These are phyloP conservation scores for Silene noctiflora DNA, from an alignment of 179 eudicot genomes.

Conservation along the genomic window DNA sequence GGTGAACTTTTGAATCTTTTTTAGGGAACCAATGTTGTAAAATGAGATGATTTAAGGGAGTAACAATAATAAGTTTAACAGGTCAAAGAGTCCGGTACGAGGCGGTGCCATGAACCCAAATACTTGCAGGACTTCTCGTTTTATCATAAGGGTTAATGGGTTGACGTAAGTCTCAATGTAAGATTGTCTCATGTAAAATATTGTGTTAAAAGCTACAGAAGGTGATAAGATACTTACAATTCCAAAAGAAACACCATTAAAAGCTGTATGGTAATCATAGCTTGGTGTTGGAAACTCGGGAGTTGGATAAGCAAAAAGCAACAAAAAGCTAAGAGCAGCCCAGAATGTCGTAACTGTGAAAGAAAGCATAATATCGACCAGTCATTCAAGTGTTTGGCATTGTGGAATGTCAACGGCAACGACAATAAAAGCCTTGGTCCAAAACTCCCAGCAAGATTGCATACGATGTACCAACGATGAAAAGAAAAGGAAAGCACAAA, in stretches of 20 bases:
- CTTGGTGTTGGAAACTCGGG: slow-evolving; percentile 98
- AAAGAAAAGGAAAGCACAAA: neutral
- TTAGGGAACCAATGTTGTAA: neutral
- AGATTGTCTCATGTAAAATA: neutral
- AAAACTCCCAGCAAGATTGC: neutral
- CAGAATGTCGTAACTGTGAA: slow-evolving; percentile 80
- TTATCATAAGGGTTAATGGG: neutral
- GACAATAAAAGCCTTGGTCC: neutral
- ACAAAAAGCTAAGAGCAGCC: slow-evolving; percentile 82
- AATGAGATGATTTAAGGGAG: neutral
- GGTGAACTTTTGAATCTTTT: neutral
- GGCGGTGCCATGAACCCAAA: neutral
- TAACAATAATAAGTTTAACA: neutral
- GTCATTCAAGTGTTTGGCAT: neutral
- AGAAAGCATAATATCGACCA: slow-evolving; percentile 13
- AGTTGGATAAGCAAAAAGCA: slow-evolving; percentile 91
- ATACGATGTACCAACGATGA: neutral
- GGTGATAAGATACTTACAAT: slow-evolving; percentile 58
- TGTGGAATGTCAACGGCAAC: neutral
- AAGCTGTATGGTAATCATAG: slow-evolving; percentile 89
- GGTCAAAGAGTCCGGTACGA: neutral
- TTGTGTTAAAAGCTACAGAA: neutral
- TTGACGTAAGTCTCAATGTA: neutral
- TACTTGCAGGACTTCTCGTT: neutral
- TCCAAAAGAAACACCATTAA: slow-evolving; percentile 89